Conservation (phyloP, 768 basidiomycete genomes). For the Leucosporidium creatinivorum region DNA sequence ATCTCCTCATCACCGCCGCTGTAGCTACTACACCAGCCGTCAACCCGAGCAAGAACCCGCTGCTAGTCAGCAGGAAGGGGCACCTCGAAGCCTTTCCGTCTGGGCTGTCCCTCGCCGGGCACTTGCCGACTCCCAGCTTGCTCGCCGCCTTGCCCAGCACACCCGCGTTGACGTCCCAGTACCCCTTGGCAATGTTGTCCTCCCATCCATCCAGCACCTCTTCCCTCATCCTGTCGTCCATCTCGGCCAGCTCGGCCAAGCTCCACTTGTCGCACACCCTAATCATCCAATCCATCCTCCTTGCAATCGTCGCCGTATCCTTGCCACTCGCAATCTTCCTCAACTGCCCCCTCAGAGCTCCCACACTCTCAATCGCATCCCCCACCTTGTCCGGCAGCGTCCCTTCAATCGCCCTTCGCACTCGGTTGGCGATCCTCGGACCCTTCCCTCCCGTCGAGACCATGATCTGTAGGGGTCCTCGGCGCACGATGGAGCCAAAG, state of each 20-base stretch:
- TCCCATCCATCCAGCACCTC: conserved; percentile 81
- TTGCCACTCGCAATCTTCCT: conserved; percentile 75
- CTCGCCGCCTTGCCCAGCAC: conserved; percentile 3
- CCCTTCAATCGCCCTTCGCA: conserved; percentile 60
- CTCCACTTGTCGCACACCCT: conserved; percentile 76
- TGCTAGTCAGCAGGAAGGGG: conserved; percentile 18
- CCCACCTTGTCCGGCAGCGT: conserved; percentile 67
- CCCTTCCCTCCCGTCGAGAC: conserved; percentile 91
- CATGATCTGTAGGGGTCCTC: conserved; percentile 89
- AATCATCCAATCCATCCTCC: conserved; percentile 88
- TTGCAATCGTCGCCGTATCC: conserved; percentile 58
- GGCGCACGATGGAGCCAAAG: conserved; percentile 87
- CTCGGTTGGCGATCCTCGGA: conserved; percentile 79
- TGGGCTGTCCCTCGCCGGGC: conserved; percentile 17
- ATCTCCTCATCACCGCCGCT: neutral
- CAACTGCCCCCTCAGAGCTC: conserved; percentile 61
- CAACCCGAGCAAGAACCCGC: conserved; percentile 12
- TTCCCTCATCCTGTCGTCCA: conserved; percentile 61
- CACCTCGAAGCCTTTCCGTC: conserved; percentile 20
- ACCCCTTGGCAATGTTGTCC: conserved; percentile 44
- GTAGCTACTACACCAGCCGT: conserved; percentile 4
- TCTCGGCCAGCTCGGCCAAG: conserved; percentile 65
- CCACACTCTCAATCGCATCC: conserved; percentile 70
- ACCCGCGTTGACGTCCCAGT: conserved; percentile 29
- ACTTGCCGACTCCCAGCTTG: conserved; percentile 5